These are phyloP conservation scores for Schizophyllum commune DNA, from an alignment of 1,284 basidiomycete genomes.

Conservation along the genomic window DNA sequence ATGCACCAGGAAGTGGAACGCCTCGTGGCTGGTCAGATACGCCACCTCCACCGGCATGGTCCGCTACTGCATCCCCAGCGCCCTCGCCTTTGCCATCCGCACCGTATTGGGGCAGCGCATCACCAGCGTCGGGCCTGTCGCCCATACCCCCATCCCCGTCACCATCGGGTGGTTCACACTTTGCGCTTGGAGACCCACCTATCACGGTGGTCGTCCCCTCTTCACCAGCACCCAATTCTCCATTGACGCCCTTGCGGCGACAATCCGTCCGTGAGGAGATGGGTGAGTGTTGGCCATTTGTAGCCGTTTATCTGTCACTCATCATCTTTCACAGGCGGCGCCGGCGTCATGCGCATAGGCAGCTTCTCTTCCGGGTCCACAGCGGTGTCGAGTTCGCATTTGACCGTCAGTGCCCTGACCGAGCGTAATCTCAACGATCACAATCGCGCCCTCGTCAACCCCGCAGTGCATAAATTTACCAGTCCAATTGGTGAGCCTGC, in stretches of 20 bases:
- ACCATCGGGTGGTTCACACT: not conserved
- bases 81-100: not conserved
- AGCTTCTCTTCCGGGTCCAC: constrained; percentile 17
- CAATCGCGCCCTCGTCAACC: constrained; percentile 29
- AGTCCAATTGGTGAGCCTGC: constrained; percentile 39
- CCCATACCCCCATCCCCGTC: not conserved
- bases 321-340: not conserved
- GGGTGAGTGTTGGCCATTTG: not conserved
- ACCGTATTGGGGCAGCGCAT: not conserved
- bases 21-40: not conserved
- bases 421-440: constrained; percentile 30
- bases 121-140: not conserved
- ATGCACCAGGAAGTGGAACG: not conserved
- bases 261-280: not conserved
- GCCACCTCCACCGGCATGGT: not conserved
- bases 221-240: not conserved
- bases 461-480: constrained; percentile 38
- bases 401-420: constrained; percentile 20
- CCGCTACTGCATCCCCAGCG: not conserved
- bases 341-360: not conserved
- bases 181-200: not conserved
- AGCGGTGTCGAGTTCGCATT: constrained; percentile 32
- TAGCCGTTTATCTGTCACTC: not conserved
- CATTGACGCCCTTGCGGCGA: not conserved
- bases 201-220: not conserved